Conservation (phyloP, 306 rosid genomes). For the Boehmeria nivea region DNA sequence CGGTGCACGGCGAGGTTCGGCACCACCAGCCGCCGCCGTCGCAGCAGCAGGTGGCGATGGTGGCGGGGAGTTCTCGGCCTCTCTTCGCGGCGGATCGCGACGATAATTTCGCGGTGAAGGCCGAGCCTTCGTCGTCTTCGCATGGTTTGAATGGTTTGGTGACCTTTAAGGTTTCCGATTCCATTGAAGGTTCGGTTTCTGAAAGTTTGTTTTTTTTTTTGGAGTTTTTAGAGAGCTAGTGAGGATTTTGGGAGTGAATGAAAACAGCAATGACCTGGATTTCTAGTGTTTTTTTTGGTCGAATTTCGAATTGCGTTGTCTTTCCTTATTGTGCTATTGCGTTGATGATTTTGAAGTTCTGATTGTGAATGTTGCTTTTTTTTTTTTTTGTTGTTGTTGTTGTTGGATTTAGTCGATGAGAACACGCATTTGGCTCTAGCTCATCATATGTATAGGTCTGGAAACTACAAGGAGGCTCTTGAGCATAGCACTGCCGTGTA, state of each 20-base stretch:
- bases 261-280: no score
- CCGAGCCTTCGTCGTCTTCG: conserved; percentile 31
- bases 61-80: conserved; percentile 28
- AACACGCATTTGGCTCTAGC: conserved; percentile 71
- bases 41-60: conserved; percentile 28
- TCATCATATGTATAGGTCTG: conserved; percentile 88
- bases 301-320: background rate
- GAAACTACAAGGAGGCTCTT: conserved; percentile 79
- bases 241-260: background rate
- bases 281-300: background rate
- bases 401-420: conserved; percentile 70
- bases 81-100: conserved; percentile 25
- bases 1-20: conserved; percentile 68
- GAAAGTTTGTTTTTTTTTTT: background rate
- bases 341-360: background rate
- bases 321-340: background rate
- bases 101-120: conserved; percentile 22
- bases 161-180: conserved; percentile 27
- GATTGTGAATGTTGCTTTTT: background rate
- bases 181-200: conserved; percentile 34
- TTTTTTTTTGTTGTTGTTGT: background rate
- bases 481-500: conserved; percentile 78
- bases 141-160: conserved; percentile 29
- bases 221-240: background rate
- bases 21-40: conserved; percentile 31